Evolutionary conservation across 2,329 filamentous ascomycete species (phyloP).

Genomic region (Coniochaeta ligniaria): DNA sequence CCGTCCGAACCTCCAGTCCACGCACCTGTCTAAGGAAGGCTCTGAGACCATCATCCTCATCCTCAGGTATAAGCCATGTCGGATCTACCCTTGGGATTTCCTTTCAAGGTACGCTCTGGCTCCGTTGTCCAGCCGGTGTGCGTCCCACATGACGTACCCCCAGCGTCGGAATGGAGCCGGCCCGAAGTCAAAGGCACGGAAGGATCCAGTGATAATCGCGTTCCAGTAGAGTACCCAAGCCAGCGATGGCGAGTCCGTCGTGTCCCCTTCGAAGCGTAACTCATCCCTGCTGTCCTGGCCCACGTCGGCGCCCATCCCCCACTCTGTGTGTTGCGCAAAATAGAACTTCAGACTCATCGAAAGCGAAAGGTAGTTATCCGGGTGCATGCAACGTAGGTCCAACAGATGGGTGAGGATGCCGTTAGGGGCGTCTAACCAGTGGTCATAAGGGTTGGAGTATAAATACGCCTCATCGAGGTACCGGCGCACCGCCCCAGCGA

Average conservation of each 20-base stretch:
- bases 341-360: neutral
- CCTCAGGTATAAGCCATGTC: neutral
- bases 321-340: neutral
- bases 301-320: neutral
- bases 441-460: neutral
- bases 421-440: neutral
- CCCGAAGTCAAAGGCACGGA: neutral
- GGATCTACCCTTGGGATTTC: neutral
- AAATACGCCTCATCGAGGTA: neutral
- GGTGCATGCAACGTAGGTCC: neutral
- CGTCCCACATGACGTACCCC: neutral
- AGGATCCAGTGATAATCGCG: neutral
- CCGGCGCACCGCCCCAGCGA: neutral
- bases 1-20: too few species aligned
- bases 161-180: neutral
- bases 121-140: neutral
- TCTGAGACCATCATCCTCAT: neutral
- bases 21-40: too few species aligned
- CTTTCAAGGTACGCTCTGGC: neutral
- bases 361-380: neutral
- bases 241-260: neutral
- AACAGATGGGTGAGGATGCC: neutral
- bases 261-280: neutral
- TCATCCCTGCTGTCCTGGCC: neutral
- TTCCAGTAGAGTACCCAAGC: neutral